These are phyloP conservation scores for Miscanthus lutarioriparius DNA, from an alignment of 176 grass and related monocot genomes.

Conservation along the genomic window DNA sequence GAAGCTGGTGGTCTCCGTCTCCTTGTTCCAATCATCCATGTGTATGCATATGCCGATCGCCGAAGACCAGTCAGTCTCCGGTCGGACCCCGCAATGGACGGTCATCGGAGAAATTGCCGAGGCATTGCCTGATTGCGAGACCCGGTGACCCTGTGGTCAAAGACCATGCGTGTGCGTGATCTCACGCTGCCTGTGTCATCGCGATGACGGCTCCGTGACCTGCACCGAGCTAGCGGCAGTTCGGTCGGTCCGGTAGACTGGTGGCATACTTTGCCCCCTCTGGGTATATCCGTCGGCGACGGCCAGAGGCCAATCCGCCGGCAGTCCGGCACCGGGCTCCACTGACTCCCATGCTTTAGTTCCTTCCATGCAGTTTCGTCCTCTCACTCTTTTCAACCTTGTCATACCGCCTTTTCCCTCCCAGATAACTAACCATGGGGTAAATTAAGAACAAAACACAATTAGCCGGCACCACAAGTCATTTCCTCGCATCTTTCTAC, in stretches of 20 bases:
- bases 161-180: conserved; percentile 6
- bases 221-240: not conserved
- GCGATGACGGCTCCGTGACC: conserved; percentile 29
- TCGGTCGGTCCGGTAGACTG: not conserved
- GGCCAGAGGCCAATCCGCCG: not conserved
- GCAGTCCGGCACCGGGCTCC: not conserved
- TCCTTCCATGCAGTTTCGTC: conserved; percentile 38
- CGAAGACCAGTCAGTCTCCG: not conserved
- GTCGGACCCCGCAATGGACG: not conserved
- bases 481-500: not conserved
- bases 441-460: not conserved
- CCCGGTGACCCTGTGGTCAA: conserved; percentile 11
- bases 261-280: not conserved
- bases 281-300: conserved; percentile 8
- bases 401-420: not conserved
- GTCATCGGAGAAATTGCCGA: conserved; percentile 27
- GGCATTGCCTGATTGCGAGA: not conserved
- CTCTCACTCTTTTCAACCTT: conserved; percentile 13
- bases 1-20: not conserved
- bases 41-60: not conserved
- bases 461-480: not conserved
- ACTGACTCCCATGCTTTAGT: not conserved
- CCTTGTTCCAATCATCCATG: not conserved
- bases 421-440: conserved; percentile 13
- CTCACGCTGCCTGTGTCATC: conserved; percentile 34